Conservation (phyloP, 495 filamentous ascomycete genomes). For the Neurospora hispaniola region DNA sequence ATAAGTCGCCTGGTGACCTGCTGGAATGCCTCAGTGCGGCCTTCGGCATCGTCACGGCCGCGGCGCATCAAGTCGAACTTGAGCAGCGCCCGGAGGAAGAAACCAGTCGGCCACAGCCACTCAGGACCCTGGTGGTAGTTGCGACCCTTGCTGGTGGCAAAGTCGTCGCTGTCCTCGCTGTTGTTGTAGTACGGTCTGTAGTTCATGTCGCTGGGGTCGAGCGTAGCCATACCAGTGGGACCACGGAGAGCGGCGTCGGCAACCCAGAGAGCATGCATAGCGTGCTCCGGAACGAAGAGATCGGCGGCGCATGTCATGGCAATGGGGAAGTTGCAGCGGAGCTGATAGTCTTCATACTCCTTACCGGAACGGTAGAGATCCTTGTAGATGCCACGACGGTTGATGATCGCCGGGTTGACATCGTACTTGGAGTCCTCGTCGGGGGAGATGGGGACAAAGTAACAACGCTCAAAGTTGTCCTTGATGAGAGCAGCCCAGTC, state of each 20-base stretch:
- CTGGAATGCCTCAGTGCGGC: conserved; percentile 77
- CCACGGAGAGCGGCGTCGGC: conserved; percentile 72
- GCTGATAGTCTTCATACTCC: conserved; percentile 94
- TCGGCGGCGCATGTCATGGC: conserved; percentile 90
- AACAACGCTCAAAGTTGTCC: conserved; percentile 79
- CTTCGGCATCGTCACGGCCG: conserved; percentile 44
- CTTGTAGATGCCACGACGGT: conserved; percentile 94
- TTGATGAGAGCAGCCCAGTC: conserved; percentile 79
- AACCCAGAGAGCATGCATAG: conserved; percentile 63
- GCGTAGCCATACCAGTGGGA: conserved; percentile 89
- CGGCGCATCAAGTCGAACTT: conserved; percentile 78
- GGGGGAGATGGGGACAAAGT: conserved; percentile 63
- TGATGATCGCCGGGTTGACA: conserved; percentile 66
- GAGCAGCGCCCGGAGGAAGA: conserved; percentile 81
- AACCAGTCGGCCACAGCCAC: conserved; percentile 98
- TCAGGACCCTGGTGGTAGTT: conserved; percentile 99
- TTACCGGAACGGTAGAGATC: conserved; percentile 88
- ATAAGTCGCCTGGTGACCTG: conserved; percentile 77
- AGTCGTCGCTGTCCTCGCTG: conserved; percentile 81
- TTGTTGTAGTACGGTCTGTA: conserved; percentile 94
- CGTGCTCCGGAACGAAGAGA: conserved; percentile 69
- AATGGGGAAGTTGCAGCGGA: conserved; percentile 88
- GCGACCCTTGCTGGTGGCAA: conserved; percentile 79
- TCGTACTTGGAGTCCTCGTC: conserved; percentile 66
- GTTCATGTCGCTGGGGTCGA: conserved; percentile 83